A percentile compares a stretch with the other conserved stretches of the same genome.
Evolutionary conservation across 176 grass and related monocot genomes (phyloP).

Genomic region (Saccharum spontaneum): DNA sequence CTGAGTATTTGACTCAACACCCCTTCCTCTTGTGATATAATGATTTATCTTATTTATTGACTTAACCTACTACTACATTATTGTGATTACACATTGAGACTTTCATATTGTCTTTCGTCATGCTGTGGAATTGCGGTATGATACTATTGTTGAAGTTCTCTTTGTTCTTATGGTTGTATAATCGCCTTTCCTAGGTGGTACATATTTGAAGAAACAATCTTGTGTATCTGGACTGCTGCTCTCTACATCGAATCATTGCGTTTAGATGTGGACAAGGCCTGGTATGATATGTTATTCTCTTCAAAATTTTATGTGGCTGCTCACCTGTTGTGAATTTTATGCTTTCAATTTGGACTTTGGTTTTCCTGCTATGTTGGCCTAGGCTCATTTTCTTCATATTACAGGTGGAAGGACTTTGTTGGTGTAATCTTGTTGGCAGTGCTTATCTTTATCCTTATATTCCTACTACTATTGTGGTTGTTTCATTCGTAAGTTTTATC

Average conservation of each 20-base stretch:
- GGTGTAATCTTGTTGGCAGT: slow-evolving; percentile 61
- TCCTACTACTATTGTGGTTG: slow-evolving; percentile 60
- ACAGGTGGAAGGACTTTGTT: slow-evolving; percentile 96
- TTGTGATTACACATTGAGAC: slow-evolving; percentile 10
- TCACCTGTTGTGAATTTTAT: slow-evolving; percentile 15
- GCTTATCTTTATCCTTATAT: slow-evolving; percentile 84
- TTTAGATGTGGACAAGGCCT: slow-evolving; percentile 56
- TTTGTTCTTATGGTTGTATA: slow-evolving; percentile 28
- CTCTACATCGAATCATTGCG: slow-evolving; percentile 66
- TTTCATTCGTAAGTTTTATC: slow-evolving; percentile 79
- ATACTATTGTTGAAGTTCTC: neutral
- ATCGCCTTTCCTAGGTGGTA: slow-evolving; percentile 72
- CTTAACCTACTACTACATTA: neutral
- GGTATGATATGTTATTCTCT: slow-evolving; percentile 49
- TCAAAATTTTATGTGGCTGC: neutral
- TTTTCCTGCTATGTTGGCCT: slow-evolving; percentile 14
- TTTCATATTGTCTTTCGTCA: neutral
- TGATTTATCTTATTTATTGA: neutral
- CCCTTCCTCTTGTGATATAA: neutral
- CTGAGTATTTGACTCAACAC: neutral
- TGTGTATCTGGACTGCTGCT: slow-evolving; percentile 69
- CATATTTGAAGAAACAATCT: slow-evolving; percentile 76
- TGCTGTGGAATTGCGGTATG: neutral
- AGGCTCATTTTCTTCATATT: slow-evolving; percentile 24
- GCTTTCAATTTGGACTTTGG: slow-evolving; percentile 27